Conservation (phyloP, 2,329 filamentous ascomycete species). For the Myriangium duriaei region DNA sequence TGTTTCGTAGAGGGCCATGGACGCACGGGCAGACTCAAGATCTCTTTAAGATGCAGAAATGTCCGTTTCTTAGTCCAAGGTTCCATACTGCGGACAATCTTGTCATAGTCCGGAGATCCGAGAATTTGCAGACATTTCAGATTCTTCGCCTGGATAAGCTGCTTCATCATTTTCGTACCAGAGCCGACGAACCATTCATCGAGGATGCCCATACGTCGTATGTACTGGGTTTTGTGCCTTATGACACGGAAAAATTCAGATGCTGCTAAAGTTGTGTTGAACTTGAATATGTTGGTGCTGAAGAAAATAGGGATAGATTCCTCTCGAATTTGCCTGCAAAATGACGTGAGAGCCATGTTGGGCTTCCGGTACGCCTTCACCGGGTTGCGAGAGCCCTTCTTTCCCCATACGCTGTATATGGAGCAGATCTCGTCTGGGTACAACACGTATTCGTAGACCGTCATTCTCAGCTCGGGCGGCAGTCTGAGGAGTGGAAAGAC, state of each 20-base stretch:
- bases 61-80: too few species aligned
- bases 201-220: not conserved
- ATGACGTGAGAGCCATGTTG: not conserved
- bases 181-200: not conserved
- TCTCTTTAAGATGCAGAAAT: too few species aligned
- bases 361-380: too few species aligned
- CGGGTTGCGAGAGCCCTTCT: not conserved
- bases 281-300: not conserved
- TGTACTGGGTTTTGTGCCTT: not conserved
- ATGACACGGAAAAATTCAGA: not conserved
- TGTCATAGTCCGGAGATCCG: not conserved
- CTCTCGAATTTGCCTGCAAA: not conserved
- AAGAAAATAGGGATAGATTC: not conserved
- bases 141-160: not conserved
- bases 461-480: not conserved
- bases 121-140: not conserved
- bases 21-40: too few species aligned
- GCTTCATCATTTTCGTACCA: not conserved
- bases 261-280: not conserved
- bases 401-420: too few species aligned
- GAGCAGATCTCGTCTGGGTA: too few species aligned
- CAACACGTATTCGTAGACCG: not conserved
- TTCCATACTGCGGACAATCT: not conserved
- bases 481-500: conserved; percentile 1
- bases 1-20: too few species aligned